phyloP scores from a whole-genome alignment of 768 basidiomycete genomes.

The Auricularia cornea region DNA sequence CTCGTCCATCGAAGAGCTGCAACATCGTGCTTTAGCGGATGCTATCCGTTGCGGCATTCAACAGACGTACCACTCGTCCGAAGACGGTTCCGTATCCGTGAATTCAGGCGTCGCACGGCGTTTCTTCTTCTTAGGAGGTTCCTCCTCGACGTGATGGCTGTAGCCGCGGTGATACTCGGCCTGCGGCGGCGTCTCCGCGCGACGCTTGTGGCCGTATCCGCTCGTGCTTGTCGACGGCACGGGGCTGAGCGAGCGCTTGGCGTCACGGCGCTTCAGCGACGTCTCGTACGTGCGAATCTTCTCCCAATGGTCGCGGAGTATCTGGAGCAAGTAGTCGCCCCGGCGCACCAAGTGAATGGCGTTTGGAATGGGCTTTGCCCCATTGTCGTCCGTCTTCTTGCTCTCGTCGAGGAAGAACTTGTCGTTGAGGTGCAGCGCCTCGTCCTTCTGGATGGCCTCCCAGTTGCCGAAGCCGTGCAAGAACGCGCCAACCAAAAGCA shows the following conservation, averaged over 20 bases:
- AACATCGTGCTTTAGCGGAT: slow-evolving; percentile 5
- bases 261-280: slow-evolving; percentile 61
- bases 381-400: slow-evolving; percentile 84
- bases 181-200: slow-evolving; percentile 54
- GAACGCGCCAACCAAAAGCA: slow-evolving; percentile 90
- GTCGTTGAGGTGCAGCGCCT: slow-evolving; percentile 69
- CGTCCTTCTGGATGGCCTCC: slow-evolving; percentile 91
- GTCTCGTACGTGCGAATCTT: slow-evolving; percentile 84
- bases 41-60: slow-evolving; percentile 4
- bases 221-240: slow-evolving; percentile 21
- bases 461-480: slow-evolving; percentile 93
- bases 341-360: slow-evolving; percentile 96
- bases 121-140: slow-evolving; percentile 60
- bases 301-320: slow-evolving; percentile 82
- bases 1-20: slow-evolving; percentile 93
- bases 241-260: slow-evolving; percentile 68
- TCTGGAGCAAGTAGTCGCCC: slow-evolving; percentile 84
- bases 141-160: neutral
- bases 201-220: slow-evolving; percentile 38
- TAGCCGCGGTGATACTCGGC: neutral
- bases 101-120: slow-evolving; percentile 94
- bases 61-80: slow-evolving; percentile 79
- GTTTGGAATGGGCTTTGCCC: slow-evolving; percentile 86
- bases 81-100: slow-evolving; percentile 82
- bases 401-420: slow-evolving; percentile 98